Percentiles rank a stretch among this genome's conserved stretches.
Conservation (phyloP, 177 flowering plant species). For the Telopea speciosissima region DNA sequence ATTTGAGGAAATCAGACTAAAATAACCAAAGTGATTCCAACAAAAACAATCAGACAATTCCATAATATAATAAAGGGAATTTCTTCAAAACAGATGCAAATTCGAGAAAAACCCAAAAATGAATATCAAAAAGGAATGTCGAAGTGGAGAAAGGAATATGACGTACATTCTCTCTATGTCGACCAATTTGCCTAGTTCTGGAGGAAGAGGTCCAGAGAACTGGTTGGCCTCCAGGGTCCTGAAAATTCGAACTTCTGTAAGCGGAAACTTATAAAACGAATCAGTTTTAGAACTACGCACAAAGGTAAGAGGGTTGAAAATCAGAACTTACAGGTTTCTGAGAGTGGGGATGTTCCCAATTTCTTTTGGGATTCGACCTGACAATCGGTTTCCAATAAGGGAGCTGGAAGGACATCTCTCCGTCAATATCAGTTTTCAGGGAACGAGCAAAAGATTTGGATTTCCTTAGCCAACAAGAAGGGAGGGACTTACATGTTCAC, state of each 20-base stretch:
- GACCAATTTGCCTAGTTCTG: conserved; percentile 38
- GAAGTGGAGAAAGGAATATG: not conserved
- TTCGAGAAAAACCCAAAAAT: not conserved
- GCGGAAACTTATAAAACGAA: not conserved
- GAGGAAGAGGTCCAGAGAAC: conserved; percentile 44
- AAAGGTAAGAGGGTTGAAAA: no score
- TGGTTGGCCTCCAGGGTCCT: conserved; percentile 45
- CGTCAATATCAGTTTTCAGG: not conserved
- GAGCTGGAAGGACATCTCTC: conserved; percentile 27
- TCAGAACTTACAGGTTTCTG: conserved; percentile 29
- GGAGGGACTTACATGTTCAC: conserved; percentile 29
- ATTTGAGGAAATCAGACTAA: conserved; percentile 25
- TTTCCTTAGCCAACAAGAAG: no score
- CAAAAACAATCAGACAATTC: no score
- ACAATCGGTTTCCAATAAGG: conserved; percentile 39
- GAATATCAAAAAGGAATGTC: not conserved
- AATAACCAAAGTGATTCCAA: not conserved
- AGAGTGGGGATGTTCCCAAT: conserved; percentile 37
- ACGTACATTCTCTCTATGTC: conserved; percentile 36
- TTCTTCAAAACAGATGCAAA: not conserved
- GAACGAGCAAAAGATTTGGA: not conserved
- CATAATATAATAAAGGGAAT: no score
- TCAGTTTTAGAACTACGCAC: no score
- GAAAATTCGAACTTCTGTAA: not conserved
- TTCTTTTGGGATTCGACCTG: conserved; percentile 43